Percentiles rank a stretch among this genome's conserved stretches.
These are phyloP conservation scores for Limtongia smithiae DNA, from an alignment of 805 yeast species.

Conservation along the genomic window DNA sequence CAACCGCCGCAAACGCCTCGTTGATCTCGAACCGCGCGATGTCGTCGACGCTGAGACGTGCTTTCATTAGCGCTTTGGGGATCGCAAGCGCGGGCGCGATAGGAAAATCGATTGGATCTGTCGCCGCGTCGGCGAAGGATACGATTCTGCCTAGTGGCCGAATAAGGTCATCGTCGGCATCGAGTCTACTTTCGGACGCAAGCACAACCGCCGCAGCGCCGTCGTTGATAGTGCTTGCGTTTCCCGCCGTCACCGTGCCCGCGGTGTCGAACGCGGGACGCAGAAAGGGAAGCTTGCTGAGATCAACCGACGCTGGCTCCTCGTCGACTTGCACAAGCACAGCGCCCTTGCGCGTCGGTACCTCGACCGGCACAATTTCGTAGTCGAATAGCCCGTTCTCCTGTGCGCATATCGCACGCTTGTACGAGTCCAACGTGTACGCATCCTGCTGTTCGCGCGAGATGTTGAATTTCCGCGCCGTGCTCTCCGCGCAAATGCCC, in stretches of 20 bases:
- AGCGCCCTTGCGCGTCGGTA: conserved; percentile 60
- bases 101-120: conserved; percentile 85
- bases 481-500: conserved; percentile 95
- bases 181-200: conserved; percentile 73
- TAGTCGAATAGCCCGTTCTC: conserved; percentile 65
- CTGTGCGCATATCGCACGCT: conserved; percentile 72
- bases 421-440: conserved; percentile 75
- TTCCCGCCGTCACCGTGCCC: conserved; percentile 95
- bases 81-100: conserved; percentile 90
- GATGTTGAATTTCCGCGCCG: conserved; percentile 72
- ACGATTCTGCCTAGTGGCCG: conserved; percentile 62
- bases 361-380: conserved; percentile 79
- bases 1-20: conserved; percentile 94
- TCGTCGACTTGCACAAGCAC: conserved; percentile 73
- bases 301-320: conserved; percentile 67
- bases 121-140: conserved; percentile 97
- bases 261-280: conserved; percentile 88
- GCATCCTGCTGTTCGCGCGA: conserved; percentile 83
- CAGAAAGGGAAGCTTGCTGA: conserved; percentile 65
- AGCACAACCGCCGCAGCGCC: conserved; percentile 92
- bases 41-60: conserved; percentile 58
- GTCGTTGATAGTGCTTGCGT: conserved; percentile 89
- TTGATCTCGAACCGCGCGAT: conserved; percentile 86
- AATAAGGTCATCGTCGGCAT: conserved; percentile 58
- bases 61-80: conserved; percentile 85